Base-by-base conservation (phyloP, 345 rosid species). In the Arabis alpina region DNA sequence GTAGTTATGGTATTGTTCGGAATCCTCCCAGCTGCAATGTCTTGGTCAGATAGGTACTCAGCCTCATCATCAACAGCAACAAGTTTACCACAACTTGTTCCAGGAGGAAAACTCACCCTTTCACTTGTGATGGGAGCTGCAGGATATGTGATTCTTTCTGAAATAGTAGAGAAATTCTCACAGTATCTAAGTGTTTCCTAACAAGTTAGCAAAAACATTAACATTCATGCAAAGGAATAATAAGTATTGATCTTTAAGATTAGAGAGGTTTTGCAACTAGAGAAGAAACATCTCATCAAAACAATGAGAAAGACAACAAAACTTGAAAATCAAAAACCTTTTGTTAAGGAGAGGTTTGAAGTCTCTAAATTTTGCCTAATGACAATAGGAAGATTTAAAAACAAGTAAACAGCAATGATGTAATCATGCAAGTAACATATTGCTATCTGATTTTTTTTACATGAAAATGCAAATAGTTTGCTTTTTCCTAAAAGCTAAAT, bases 1-100 rank as follows among this genome's bases (percentile, higher is more conserved):
- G 60, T 66, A 93, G 98, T 87, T 52, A 54, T 93, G 68, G 87
- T 90, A 65, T 75, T 90, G 61, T 88, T 93, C 37, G 98, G 97
- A 64, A 78, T 93, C 59, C 79, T 93, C 57, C 98, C 96, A 59
- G 97, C 93, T 19, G 92, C 93, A 44, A 90, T 93, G 98, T 82
- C 96, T 48, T 93, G 97, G 97, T 88, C 89, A n/a, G 97, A 93
- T 73, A 74, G 92, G 74, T 87, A 88, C 76, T 74, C 82, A 10
- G 75, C 47, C 59, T 43, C 72, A 44, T 54, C 95, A 44, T 60
- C 85, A 0, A 19, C 80, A 10, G 65, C 78, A 0, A 12, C 68
- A 57, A 80, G 62, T 36, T 47, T 69, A 6, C 89, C 88, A 0
- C 36, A 76, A 70, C 81, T 87, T 58, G 89, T 87, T 66, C 96